Evolutionary conservation across 225 moss, liverwort and hornwort species (phyloP).

Genomic region (Bryum argenteum): DNA sequence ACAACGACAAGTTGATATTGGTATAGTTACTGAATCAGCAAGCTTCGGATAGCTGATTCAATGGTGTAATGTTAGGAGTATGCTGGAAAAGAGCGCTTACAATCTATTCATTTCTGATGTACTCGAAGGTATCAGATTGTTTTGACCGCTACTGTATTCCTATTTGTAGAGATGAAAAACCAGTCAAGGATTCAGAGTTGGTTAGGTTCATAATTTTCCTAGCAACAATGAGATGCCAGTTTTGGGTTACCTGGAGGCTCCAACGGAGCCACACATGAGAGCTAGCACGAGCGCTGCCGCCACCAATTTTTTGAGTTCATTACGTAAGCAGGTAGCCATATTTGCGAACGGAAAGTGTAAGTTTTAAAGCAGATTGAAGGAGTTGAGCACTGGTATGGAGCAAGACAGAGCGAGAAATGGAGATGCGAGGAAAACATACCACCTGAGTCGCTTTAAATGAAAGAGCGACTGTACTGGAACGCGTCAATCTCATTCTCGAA

Average conservation of each 20-base stretch:
- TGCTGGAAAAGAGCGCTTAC: too few relatives aligned
- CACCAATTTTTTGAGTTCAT: conserved; percentile 27
- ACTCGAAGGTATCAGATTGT: too few relatives aligned
- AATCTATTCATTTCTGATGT: too few relatives aligned
- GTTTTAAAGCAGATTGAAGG: conserved; percentile 20
- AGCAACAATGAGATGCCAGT: not conserved
- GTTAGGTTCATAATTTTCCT: not conserved
- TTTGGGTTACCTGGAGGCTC: conserved; percentile 22
- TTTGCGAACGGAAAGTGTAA: conserved; percentile 10
- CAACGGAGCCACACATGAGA: conserved; percentile 36
- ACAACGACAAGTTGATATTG: too few relatives aligned
- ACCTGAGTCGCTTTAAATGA: conserved; percentile 32
- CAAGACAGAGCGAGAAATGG: conserved; percentile 17
- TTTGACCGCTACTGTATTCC: too few relatives aligned
- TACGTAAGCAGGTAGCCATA: conserved; percentile 28
- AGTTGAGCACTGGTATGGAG: conserved; percentile 26
- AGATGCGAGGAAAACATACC: conserved; percentile 30
- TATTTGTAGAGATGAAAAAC: not conserved
- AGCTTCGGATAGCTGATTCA: too few relatives aligned
- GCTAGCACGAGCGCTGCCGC: conserved; percentile 33
- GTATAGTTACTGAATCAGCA: too few relatives aligned
- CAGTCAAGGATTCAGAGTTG: not conserved
- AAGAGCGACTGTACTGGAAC: conserved; percentile 14
- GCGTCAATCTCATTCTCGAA: conserved; percentile 1
- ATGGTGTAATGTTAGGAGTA: too few relatives aligned